Conservation (phyloP, 1,284 basidiomycete species). For the Mycosarcoma mackinlayi region DNA sequence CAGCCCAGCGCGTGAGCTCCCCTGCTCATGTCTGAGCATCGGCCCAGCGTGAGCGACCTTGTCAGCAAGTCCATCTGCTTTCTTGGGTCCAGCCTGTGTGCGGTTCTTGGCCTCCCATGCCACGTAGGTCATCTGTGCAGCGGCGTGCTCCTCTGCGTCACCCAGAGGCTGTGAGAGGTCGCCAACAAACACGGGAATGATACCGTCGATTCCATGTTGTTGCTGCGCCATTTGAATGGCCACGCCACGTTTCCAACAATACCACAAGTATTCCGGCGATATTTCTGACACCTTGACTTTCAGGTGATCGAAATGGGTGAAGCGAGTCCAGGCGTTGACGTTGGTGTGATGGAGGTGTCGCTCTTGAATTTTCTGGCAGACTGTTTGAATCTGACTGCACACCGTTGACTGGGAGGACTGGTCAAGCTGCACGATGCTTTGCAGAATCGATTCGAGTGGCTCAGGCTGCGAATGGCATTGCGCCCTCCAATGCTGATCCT, state of each 20-base stretch:
- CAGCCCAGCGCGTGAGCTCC: neutral
- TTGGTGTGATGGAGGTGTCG: neutral
- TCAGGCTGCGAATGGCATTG: neutral
- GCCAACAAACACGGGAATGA: too few species aligned
- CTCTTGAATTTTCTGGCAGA: neutral
- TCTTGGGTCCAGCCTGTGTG: neutral
- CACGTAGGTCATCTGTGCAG: conserved; percentile 4
- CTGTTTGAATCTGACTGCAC: neutral
- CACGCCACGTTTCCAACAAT: conserved; percentile 8
- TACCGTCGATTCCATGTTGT: conserved; percentile 4
- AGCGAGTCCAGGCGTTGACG: neutral
- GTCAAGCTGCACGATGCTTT: neutral
- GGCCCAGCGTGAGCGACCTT: conserved; percentile 4
- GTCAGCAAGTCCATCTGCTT: neutral
- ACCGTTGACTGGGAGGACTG: neutral
- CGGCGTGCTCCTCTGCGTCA: neutral
- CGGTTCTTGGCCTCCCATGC: conserved; percentile 11
- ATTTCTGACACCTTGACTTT: neutral
- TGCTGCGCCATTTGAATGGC: conserved; percentile 5
- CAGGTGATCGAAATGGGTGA: too few species aligned
- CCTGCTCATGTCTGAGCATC: neutral
- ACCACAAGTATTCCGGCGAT: conserved; percentile 4
- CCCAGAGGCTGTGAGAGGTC: neutral
- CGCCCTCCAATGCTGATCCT: neutral
- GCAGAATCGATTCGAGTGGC: neutral